Evolutionary conservation across 371 early-diverging fungal species (phyloP).

Genomic region (Mortierella sp.): DNA sequence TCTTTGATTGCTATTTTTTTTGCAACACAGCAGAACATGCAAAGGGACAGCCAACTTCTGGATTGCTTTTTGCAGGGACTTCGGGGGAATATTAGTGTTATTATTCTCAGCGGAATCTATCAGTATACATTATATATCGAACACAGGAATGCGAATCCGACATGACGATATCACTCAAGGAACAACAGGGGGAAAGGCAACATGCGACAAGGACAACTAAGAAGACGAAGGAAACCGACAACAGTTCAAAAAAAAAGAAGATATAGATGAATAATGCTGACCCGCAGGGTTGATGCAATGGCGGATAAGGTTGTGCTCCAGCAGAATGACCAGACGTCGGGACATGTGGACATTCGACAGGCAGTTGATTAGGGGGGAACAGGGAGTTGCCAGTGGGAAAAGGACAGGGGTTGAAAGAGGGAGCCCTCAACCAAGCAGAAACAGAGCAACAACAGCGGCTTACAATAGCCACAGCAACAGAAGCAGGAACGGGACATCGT

Average conservation of each 20-base stretch:
- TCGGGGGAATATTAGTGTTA: background rate
- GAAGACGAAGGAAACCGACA: background rate
- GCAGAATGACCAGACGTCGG: conserved; percentile 1
- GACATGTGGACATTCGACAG: conserved; percentile 11
- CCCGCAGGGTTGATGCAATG: background rate
- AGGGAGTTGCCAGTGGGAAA: background rate
- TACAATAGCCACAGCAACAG: background rate
- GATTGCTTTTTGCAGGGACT: background rate
- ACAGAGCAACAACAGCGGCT: background rate
- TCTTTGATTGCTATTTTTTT: background rate
- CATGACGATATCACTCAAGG: background rate
- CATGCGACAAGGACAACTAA: background rate
- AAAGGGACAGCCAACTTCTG: background rate
- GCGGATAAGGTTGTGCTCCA: background rate
- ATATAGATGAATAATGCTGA: background rate
- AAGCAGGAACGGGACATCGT: background rate
- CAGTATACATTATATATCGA: conserved; percentile 2
- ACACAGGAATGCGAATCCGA: conserved; percentile 7
- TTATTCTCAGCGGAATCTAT: background rate
- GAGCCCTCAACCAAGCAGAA: background rate
- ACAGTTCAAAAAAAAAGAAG: background rate
- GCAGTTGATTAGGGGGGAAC: background rate
- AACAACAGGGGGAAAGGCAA: background rate
- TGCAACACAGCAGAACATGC: background rate
- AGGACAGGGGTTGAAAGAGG: background rate